phyloP scores from a whole-genome alignment of 768 basidiomycete genomes.

The Phallus indusiatus region DNA sequence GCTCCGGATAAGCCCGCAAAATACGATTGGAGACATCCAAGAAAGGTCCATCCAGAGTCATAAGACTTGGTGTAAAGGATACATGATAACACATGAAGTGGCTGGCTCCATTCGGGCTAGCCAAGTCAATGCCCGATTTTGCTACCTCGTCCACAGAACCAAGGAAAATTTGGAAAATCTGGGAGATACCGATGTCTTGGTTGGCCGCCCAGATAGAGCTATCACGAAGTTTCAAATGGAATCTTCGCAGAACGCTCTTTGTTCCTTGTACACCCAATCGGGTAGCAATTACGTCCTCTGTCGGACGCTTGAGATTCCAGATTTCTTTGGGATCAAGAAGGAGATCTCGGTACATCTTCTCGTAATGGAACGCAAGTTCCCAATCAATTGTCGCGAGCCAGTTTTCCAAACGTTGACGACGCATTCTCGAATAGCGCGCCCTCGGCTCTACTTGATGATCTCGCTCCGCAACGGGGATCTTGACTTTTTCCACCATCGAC shows the following conservation, averaged over 20 bases:
- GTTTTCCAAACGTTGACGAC: constrained; percentile 21
- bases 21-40: constrained; percentile 54
- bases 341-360: constrained; percentile 28
- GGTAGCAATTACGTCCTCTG: constrained; percentile 30
- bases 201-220: background rate
- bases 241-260: background rate
- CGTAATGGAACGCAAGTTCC: constrained; percentile 50
- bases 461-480: background rate
- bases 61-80: constrained; percentile 44
- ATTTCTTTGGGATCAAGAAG: constrained; percentile 43
- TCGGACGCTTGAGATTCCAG: constrained; percentile 27
- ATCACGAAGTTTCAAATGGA: background rate
- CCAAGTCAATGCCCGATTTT: background rate
- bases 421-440: constrained; percentile 33
- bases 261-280: constrained; percentile 24
- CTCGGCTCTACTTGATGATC: constrained; percentile 25
- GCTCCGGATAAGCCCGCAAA: constrained; percentile 38
- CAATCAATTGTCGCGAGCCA: constrained; percentile 33
- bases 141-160: background rate
- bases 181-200: background rate
- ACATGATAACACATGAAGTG: constrained; percentile 38
- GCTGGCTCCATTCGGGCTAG: background rate
- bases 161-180: background rate
- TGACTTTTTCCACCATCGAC: background rate
- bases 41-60: constrained; percentile 43